Conservation (phyloP, 306 rosid species). For the Cicer pinnatifidum region DNA sequence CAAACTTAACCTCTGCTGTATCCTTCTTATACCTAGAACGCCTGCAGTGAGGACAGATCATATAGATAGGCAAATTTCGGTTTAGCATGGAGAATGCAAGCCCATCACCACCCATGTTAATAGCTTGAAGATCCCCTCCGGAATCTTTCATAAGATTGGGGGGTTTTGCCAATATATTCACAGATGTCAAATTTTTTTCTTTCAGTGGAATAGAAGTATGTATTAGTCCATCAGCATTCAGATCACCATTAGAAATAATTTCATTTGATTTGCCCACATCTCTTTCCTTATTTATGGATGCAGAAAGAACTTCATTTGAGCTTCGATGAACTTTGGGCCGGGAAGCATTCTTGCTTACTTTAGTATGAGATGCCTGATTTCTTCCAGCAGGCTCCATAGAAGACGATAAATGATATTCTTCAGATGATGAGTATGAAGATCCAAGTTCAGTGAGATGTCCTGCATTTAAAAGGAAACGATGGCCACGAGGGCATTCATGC, state of each 20-base stretch:
- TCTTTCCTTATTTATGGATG: conserved; percentile 57
- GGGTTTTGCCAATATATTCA: conserved; percentile 47
- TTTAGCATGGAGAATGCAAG: conserved; percentile 74
- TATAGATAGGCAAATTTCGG: conserved; percentile 77
- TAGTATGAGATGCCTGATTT: conserved; percentile 53
- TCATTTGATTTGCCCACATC: conserved; percentile 57
- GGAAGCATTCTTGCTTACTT: conserved; percentile 56
- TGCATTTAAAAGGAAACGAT: conserved; percentile 79
- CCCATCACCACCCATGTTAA: conserved; percentile 60
- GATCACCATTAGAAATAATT: conserved; percentile 53
- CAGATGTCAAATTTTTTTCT: conserved; percentile 53
- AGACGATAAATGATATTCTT: conserved; percentile 58
- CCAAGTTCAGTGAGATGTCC: conserved; percentile 81
- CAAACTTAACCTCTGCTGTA: conserved; percentile 66
- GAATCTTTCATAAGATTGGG: conserved; percentile 51
- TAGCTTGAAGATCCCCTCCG: conserved; percentile 61
- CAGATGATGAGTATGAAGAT: conserved; percentile 55
- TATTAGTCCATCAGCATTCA: conserved; percentile 46
- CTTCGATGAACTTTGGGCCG: conserved; percentile 59
- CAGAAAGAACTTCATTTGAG: conserved; percentile 56
- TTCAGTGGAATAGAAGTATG: conserved; percentile 48
- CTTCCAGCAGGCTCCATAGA: conserved; percentile 51
- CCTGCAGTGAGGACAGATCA: conserved; percentile 88
- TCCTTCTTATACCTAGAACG: conserved; percentile 65
- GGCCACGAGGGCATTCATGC: conserved; percentile 95